Conservation (phyloP, 176 grass and related monocot genomes). For the Leersia perrieri region DNA sequence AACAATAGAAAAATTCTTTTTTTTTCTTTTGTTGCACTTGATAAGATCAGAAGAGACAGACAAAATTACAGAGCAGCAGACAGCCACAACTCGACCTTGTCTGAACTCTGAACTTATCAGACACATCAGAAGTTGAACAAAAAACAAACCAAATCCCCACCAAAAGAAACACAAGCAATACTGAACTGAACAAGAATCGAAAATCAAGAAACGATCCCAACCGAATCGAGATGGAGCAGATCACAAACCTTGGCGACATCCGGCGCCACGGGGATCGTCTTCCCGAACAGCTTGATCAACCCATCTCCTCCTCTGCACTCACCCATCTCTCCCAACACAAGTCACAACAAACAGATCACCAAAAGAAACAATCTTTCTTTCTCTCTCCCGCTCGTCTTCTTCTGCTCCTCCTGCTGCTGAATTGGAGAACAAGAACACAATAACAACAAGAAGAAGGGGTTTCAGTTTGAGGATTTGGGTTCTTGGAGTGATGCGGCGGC, state of each 20-base stretch:
- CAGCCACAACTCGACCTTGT: background rate
- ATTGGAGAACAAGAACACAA: background rate
- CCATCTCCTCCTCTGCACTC: conserved; percentile 37
- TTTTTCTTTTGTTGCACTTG: background rate
- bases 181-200: too few species aligned
- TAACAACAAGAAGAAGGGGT: too few species aligned
- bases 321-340: background rate
- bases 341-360: background rate
- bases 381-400: background rate
- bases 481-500: background rate
- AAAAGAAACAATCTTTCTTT: background rate
- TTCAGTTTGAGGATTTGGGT: background rate
- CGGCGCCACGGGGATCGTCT: conserved; percentile 54
- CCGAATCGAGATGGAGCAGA: background rate
- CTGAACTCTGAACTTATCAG: too few species aligned
- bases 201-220: background rate
- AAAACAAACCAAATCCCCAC: too few species aligned
- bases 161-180: background rate
- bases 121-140: too few species aligned
- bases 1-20: background rate
- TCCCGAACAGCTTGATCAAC: conserved; percentile 75
- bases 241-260: conserved; percentile 42
- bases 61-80: background rate
- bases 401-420: background rate
- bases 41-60: background rate